Base-by-base conservation (phyloP, 129 eudicot genomes). In the sunflower (Helianthus annuus) region DNA sequence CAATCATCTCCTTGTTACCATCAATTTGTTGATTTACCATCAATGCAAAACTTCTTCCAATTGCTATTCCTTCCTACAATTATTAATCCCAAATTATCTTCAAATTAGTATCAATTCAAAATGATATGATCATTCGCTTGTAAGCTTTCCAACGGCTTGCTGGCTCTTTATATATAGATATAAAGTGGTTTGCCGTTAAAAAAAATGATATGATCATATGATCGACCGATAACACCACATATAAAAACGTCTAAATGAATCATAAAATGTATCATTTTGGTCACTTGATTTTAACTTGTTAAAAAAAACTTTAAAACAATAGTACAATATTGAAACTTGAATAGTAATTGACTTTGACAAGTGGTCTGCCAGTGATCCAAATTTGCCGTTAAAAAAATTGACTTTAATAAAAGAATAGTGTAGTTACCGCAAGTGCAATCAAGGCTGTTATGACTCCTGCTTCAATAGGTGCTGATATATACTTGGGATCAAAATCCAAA, bases 1-100 rank as follows among this genome's bases (percentile, higher is more conserved):
- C 98, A 57, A 89, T 77, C 95, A 93, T 92, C 77, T 92, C 98
- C 51, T 92, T 92, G 82, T 92, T 92, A 4, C 98, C 98, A 76
- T 93, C 98, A 71, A 85, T 53, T 62, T 80, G 90, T 69, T 89
- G 81, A 74, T 93, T 87, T 46, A 84, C 77, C 64, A 76, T 63
- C 17, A 93, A 77, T 3, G 96, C 98, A 69, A 93, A 93, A 70
- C 95, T 93, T 83, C 98, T 85, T 63, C 96, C 98, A 14, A 93
- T 89, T 12, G 98, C 95, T 72, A 89, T 89, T 55, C 98, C 98
- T 87, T 93, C 97, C 95, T 92, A 76, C 51, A 71, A 58, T n/a
- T 32, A 42, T 42, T 42, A 42, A 6, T 27, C 12, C 14, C 39
- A 55, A 14, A n/a, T 27, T 27, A 0, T 24, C 10, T 38, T 69